Evolutionary conservation across 371 early-diverging fungal species (phyloP), one percentile per base, ranked within the genome.

Genomic region (Aphelidium insulamus): DNA sequence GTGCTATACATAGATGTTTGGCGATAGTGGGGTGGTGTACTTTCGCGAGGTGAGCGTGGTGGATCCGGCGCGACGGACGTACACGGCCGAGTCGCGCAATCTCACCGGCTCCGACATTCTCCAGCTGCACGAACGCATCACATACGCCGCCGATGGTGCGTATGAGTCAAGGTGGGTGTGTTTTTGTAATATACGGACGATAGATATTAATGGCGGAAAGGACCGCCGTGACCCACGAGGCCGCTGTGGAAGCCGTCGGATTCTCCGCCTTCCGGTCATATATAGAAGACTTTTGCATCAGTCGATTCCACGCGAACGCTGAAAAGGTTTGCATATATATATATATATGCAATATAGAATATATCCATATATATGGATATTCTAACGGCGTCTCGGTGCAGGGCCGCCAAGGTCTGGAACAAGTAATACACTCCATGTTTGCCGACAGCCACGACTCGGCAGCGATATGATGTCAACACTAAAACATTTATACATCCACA

Each of bases 281-380:
- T 11, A 51, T 88, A 7, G 94, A 92, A 49, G 84, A 85, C 37
- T 75, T 79, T 34, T 79, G 75, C 33, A 52, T 81, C 43, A 73
- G 62, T 27, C 60, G 85, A 26, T 92, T 90, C 56, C 49, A 74
- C 44, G 72, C 75, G 24, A 92, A 92, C 46, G 85, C 94, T 5
- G 62, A 59, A 9, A 54, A n/a, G n/a, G n/a, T n/a, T n/a, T n/a
- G n/a, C n/a, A n/a, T n/a, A n/a, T n/a, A n/a, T n/a, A n/a, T n/a
- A n/a, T n/a, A n/a, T n/a, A n/a, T n/a, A n/a, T n/a, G n/a, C n/a
- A n/a, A n/a, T n/a, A n/a, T n/a, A n/a, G n/a, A n/a, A n/a, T n/a
- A n/a, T n/a, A n/a, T n/a, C n/a, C n/a, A n/a, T n/a, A n/a, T n/a
- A n/a, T n/a, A n/a, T n/a, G n/a, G n/a, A n/a, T n/a, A n/a, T n/a